Base-by-base conservation (phyloP, 2,329 filamentous ascomycete species). In the Pseudocercospora musae region DNA sequence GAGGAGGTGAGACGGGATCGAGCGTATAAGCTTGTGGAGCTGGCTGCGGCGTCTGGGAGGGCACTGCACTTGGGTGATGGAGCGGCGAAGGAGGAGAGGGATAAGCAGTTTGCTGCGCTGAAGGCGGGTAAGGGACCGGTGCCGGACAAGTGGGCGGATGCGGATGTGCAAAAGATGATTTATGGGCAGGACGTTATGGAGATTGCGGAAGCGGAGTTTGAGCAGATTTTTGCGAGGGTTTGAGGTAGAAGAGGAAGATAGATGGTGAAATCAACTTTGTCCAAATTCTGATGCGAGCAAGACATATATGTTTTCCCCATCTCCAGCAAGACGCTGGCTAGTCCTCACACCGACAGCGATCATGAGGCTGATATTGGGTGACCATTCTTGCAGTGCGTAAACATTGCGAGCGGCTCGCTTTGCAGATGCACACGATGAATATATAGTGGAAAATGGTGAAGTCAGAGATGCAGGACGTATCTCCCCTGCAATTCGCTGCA, bases 51-150 rank as follows among this genome's bases (percentile, higher is more conserved):
- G 18, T 82, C 77, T 42, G 84, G 85, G 2, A 73, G 81, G 23
- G 78, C 77, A 0, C 72, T 87, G 74, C 85, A 87, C 74, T 71
- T 87, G 21, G 84, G 84, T 1, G 81, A 84, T 4, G 85, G 85
- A 4, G 81, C 80, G 40, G 85, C 83, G 7, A 85, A 86, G 75
- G 82, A 84, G 68, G 82, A 85, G 72, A 75, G 84, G 4, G 84
- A 87, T 66, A 81, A 78, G 71, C 77, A 81, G 57, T 87, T 87
- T 59, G 81, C 76, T 1, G 79, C 77, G 10, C 62, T 81, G 61
- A 81, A 78, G 70, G 67, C 69, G 33, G 69, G 74, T 5, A 68
- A 68, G 31, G 79, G 78, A 0, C 75, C 75, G 29, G 79, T 82
- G 54, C 81, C 81, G 8, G 81, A 83, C 64, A 81, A 80, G 69